Percentiles rank a stretch among this genome's conserved stretches.
phyloP scores from a whole-genome alignment of 495 filamentous ascomycete genomes.

The Wilcoxina mikolae region DNA sequence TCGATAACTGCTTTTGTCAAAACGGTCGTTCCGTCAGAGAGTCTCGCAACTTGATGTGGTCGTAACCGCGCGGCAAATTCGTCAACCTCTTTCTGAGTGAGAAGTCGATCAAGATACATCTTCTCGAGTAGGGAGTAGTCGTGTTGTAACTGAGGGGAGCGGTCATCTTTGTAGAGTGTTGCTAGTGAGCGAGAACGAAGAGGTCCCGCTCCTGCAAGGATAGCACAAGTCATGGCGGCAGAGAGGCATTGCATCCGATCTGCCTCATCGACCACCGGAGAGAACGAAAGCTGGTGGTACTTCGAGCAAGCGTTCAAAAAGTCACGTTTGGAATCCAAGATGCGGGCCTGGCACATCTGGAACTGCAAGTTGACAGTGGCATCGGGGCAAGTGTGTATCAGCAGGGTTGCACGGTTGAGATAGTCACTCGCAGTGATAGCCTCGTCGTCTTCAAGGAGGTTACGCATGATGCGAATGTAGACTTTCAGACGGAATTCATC shows the following conservation, averaged over 20 bases:
- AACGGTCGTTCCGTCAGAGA: conserved; percentile 79
- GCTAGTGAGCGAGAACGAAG: conserved; percentile 62
- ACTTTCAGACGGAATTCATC: conserved; percentile 62
- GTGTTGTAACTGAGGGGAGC: conserved; percentile 48
- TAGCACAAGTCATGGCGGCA: conserved; percentile 86
- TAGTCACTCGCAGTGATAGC: conserved; percentile 69
- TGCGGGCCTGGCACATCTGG: conserved; percentile 78
- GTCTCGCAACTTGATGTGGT: conserved; percentile 78
- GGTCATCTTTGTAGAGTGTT: conserved; percentile 86
- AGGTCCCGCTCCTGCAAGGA: conserved; percentile 83
- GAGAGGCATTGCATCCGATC: conserved; percentile 70
- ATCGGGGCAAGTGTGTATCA: conserved; percentile 65
- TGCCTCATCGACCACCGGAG: conserved; percentile 60
- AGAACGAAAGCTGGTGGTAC: conserved; percentile 74
- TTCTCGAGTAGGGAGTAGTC: conserved; percentile 89
- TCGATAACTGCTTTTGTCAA: conserved; percentile 89
- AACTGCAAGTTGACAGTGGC: conserved; percentile 64
- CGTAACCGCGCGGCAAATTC: conserved; percentile 67
- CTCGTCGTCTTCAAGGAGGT: conserved; percentile 90
- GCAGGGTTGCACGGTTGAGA: conserved; percentile 81
- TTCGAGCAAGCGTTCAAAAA: conserved; percentile 81
- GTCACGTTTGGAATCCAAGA: conserved; percentile 73
- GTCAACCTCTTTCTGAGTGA: conserved; percentile 63
- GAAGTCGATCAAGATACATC: conserved; percentile 84
- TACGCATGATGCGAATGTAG: conserved; percentile 88